A percentile compares a stretch with the other conserved stretches of the same genome.
Conservation (phyloP, 148 eudicot species). For the Chenopodium quinoa region DNA sequence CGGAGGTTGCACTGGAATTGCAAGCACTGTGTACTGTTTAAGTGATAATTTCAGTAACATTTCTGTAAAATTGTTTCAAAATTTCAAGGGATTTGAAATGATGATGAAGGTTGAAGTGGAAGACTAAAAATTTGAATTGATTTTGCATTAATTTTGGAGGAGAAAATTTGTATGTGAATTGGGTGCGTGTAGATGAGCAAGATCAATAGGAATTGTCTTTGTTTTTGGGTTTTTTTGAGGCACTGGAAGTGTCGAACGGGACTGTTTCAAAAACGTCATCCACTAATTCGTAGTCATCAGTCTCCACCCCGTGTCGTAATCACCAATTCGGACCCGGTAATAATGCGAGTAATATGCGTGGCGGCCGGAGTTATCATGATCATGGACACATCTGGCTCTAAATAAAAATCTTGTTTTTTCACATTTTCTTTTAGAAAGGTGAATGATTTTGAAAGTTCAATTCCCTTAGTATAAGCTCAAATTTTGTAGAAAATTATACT, state of each 20-base stretch:
- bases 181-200: background rate
- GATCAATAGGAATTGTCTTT: background rate
- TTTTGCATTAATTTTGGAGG: background rate
- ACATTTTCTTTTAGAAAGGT: no score
- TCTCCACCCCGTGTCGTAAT: background rate
- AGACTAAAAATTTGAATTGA: background rate
- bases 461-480: no score
- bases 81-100: no score
- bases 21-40: conserved; percentile 12
- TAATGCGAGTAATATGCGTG: no score
- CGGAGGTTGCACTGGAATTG: conserved; percentile 23
- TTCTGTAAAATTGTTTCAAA: background rate
- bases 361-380: no score
- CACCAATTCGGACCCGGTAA: background rate
- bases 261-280: background rate
- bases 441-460: no score
- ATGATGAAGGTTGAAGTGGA: background rate
- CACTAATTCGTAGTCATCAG: background rate
- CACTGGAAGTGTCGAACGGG: background rate
- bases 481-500: no score
- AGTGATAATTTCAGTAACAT: conserved; percentile 18
- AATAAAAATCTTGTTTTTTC: no score
- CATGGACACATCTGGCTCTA: no score
- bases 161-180: background rate
- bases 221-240: background rate